Percentiles rank a stretch among this genome's conserved stretches.
Conservation (phyloP, 1,284 basidiomycete genomes). For the Irpex sp. region DNA sequence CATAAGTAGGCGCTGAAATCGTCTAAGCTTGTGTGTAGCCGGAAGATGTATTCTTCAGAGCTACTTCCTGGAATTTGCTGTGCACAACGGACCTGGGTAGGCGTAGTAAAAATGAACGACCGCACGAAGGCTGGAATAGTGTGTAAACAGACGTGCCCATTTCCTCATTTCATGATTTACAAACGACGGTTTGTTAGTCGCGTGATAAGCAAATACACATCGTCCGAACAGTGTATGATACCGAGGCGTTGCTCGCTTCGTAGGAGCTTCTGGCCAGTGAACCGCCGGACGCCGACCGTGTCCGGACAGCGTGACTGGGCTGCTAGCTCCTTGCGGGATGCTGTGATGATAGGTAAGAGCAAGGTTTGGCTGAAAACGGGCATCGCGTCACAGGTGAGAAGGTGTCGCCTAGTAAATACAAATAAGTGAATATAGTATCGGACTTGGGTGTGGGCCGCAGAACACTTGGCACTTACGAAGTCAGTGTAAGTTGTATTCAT, state of each 20-base stretch:
- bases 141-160: too few species aligned
- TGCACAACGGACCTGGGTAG: background rate
- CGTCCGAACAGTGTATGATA: background rate
- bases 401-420: background rate
- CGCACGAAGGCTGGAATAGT: too few species aligned
- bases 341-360: background rate
- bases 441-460: background rate
- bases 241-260: too few species aligned
- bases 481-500: background rate
- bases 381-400: background rate
- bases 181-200: too few species aligned
- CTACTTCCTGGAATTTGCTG: background rate
- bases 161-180: too few species aligned
- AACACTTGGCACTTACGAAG: background rate
- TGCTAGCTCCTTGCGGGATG: background rate
- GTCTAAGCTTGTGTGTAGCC: background rate
- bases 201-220: background rate
- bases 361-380: background rate
- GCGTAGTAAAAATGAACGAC: background rate
- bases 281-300: background rate
- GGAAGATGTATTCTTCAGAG: background rate
- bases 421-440: background rate
- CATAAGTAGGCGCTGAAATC: background rate
- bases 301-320: background rate
- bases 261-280: background rate